A percentile compares a stretch with the other conserved stretches of the same genome.
phyloP scores from a whole-genome alignment of 2,329 filamentous ascomycete species.

The Monascus ruber region DNA sequence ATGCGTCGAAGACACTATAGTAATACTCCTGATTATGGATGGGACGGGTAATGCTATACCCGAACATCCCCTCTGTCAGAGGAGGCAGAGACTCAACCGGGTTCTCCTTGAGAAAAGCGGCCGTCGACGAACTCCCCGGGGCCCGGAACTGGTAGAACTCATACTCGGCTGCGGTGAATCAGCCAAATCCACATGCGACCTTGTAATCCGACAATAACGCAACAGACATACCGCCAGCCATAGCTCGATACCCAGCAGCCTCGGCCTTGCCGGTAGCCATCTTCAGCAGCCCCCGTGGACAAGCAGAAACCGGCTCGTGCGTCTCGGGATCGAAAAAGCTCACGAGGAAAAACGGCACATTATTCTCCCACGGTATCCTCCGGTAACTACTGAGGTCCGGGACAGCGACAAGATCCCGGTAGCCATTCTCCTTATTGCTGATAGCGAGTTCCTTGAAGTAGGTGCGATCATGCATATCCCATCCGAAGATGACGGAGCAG shows the following conservation, averaged over 20 bases:
- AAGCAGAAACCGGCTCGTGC: slow-evolving; percentile 58
- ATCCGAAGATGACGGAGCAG: slow-evolving; percentile 88
- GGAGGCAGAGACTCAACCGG: slow-evolving; percentile 61
- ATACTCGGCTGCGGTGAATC: slow-evolving; percentile 60
- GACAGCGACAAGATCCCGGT: slow-evolving; percentile 71
- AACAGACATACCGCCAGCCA: slow-evolving; percentile 67
- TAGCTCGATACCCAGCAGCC: slow-evolving; percentile 60
- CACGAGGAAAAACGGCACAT: slow-evolving; percentile 75
- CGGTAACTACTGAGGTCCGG: slow-evolving; percentile 68
- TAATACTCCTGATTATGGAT: slow-evolving; percentile 88
- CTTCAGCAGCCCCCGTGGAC: slow-evolving; percentile 65
- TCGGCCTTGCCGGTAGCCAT: slow-evolving; percentile 56
- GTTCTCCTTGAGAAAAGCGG: slow-evolving; percentile 62
- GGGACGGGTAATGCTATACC: slow-evolving; percentile 77
- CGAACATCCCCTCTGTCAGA: slow-evolving; percentile 90
- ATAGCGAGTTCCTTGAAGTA: slow-evolving; percentile 77
- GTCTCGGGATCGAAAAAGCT: slow-evolving; percentile 76
- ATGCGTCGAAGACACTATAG: slow-evolving; percentile 75
- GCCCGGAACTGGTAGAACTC: slow-evolving; percentile 87
- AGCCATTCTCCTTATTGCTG: slow-evolving; percentile 84
- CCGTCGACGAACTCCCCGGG: slow-evolving; percentile 55
- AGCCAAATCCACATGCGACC: slow-evolving; percentile 1
- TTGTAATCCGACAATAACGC: slow-evolving; percentile 1
- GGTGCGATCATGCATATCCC: slow-evolving; percentile 93
- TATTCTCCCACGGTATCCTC: slow-evolving; percentile 80